Conservation (phyloP, 331 rosid genomes). For the Quercus tomentella region DNA sequence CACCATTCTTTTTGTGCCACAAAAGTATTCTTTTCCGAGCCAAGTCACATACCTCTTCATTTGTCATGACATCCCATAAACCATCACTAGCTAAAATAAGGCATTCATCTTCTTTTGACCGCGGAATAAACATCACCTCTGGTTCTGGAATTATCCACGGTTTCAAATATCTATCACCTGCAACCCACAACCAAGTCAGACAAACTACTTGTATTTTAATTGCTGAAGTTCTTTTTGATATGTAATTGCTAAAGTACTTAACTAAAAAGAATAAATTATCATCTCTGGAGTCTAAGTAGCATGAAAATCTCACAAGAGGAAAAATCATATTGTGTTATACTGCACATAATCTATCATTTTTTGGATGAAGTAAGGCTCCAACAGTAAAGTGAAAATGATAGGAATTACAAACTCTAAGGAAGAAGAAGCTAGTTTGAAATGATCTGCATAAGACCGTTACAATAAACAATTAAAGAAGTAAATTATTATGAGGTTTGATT, state of each 20-base stretch:
- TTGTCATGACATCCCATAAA: conserved; percentile 85
- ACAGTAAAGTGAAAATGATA: not conserved
- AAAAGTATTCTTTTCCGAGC: conserved; percentile 70
- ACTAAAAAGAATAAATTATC: too few species aligned
- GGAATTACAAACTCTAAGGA: not conserved
- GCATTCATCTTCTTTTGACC: conserved; percentile 75
- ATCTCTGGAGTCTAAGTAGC: not conserved
- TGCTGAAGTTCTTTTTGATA: not conserved
- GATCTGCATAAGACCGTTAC: not conserved
- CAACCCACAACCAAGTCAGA: conserved; percentile 19
- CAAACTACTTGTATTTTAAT: not conserved
- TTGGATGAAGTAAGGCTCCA: not conserved
- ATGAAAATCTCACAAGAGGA: not conserved
- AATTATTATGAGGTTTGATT: not conserved
- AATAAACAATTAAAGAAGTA: not conserved
- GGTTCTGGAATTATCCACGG: conserved; percentile 94
- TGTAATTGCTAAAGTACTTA: not conserved
- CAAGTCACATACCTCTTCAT: conserved; percentile 78
- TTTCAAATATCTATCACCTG: conserved; percentile 90
- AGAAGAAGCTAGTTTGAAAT: not conserved
- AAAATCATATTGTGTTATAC: not conserved
- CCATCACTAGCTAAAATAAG: conserved; percentile 94
- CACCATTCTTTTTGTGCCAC: conserved; percentile 87
- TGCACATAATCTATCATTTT: not conserved
- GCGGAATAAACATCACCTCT: conserved; percentile 67